Percentiles rank a stretch among this genome's conserved stretches.
Evolutionary conservation across 2,329 filamentous ascomycete species (phyloP).

Genomic region (Scytalidium sp.): DNA sequence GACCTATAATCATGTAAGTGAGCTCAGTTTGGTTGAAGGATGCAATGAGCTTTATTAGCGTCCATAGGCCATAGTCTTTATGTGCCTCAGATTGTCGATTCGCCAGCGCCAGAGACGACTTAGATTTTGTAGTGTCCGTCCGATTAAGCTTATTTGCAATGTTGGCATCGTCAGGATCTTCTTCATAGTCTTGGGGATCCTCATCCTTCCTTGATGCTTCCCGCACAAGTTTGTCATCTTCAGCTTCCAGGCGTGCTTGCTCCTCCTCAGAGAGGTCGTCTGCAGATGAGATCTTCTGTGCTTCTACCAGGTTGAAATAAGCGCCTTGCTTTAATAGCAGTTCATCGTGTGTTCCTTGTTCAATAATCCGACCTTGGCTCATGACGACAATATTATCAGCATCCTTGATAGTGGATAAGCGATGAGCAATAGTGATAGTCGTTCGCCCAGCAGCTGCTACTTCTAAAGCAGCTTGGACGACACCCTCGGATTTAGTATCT

Average conservation of each 20-base stretch:
- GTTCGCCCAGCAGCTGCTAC: constrained; percentile 82
- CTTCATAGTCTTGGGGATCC: constrained; percentile 35
- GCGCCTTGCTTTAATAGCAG: constrained; percentile 68
- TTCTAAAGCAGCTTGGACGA: constrained; percentile 90
- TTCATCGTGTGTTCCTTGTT: constrained; percentile 85
- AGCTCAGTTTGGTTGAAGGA: constrained; percentile 76
- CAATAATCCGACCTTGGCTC: constrained; percentile 78
- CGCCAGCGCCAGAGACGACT: constrained; percentile 69
- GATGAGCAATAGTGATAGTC: constrained; percentile 94
- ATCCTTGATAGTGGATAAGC: constrained; percentile 88
- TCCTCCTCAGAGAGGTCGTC: constrained; percentile 52
- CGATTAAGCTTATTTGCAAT: constrained; percentile 56
- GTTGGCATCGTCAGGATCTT: constrained; percentile 60
- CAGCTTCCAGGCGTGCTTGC: constrained; percentile 44
- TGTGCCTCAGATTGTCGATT: constrained; percentile 47
- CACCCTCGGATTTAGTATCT: constrained; percentile 91
- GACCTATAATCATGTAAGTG: constrained; percentile 68
- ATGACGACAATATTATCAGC: constrained; percentile 97
- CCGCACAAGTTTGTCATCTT: constrained; percentile 49
- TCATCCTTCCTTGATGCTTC: constrained; percentile 40
- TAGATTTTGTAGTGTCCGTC: constrained; percentile 53
- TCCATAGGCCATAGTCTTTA: constrained; percentile 66
- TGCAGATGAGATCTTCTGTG: constrained; percentile 73
- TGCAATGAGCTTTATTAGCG: constrained; percentile 73
- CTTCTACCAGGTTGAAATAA: constrained; percentile 83